Percentiles rank a stretch among this genome's conserved stretches.
Evolutionary conservation across 345 rosid genomes (phyloP).

Genomic region (Cardamine resedifolia): DNA sequence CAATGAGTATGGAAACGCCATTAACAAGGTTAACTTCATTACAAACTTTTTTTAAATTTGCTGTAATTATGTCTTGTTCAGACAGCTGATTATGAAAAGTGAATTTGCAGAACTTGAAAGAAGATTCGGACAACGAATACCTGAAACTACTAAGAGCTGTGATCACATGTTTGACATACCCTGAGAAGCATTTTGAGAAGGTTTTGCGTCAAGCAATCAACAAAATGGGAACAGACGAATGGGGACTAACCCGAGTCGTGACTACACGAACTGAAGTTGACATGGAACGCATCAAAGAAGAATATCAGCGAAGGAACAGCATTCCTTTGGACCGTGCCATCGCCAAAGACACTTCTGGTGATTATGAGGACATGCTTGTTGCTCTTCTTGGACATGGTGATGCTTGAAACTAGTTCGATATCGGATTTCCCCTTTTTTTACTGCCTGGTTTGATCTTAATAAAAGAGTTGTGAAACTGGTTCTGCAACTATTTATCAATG

Average conservation of each 20-base stretch:
- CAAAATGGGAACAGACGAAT: slow-evolving; percentile 74
- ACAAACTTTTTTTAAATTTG: not conserved
- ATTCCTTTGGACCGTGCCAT: slow-evolving; percentile 59
- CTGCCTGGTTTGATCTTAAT: slow-evolving; percentile 13
- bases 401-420: slow-evolving; percentile 36
- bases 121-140: slow-evolving; percentile 61
- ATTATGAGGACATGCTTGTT: slow-evolving; percentile 67
- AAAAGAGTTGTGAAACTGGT: slow-evolving; percentile 34
- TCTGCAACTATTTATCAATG: slow-evolving; percentile 14
- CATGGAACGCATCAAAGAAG: slow-evolving; percentile 66
- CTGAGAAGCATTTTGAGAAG: slow-evolving; percentile 66
- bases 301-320: slow-evolving; percentile 59
- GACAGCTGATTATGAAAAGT: not conserved
- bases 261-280: slow-evolving; percentile 71
- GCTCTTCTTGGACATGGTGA: slow-evolving; percentile 54
- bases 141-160: slow-evolving; percentile 54
- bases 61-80: not conserved
- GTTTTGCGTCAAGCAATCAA: slow-evolving; percentile 63
- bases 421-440: not conserved
- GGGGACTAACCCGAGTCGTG: slow-evolving; percentile 70
- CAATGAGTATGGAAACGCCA: slow-evolving; percentile 61
- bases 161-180: slow-evolving; percentile 58
- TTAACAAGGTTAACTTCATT: slow-evolving; percentile 67
- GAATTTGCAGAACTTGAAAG: slow-evolving; percentile 52
- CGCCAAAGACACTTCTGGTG: slow-evolving; percentile 62